These are phyloP conservation scores for Nitzschia putrida DNA, from an alignment of 108 stramenopile species.

Conservation along the genomic window DNA sequence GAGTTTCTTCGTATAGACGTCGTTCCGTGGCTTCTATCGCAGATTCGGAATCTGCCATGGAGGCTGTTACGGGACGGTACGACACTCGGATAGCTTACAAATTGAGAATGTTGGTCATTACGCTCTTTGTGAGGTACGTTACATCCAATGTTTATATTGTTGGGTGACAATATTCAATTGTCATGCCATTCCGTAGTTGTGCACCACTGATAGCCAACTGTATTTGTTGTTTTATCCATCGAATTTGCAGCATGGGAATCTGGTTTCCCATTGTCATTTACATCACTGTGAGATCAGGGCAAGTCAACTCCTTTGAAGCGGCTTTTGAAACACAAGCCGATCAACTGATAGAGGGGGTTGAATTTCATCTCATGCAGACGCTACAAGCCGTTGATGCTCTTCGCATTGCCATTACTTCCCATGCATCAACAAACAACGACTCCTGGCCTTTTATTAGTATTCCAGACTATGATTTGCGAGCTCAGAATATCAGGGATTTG, in stretches of 20 bases:
- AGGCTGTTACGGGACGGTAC: constrained; percentile 5
- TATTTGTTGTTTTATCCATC: too few species aligned
- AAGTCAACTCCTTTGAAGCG: constrained; percentile 15
- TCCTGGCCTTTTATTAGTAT: constrained; percentile 28
- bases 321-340: not conserved
- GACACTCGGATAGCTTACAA: constrained; percentile 13
- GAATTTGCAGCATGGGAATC: constrained; percentile 7
- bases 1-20: constrained; percentile 6
- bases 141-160: too few species aligned
- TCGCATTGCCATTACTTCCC: constrained; percentile 20
- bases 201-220: too few species aligned
- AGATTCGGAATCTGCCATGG: constrained; percentile 2
- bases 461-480: constrained; percentile 15
- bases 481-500: constrained; percentile 15
- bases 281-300: not conserved
- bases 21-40: not conserved
- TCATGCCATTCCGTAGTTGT: too few species aligned
- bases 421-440: constrained; percentile 1
- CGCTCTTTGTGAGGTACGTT: constrained; percentile 5
- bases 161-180: too few species aligned
- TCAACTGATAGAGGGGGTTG: constrained; percentile 3
- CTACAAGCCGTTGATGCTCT: constrained; percentile 16
- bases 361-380: constrained; percentile 1
- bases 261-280: constrained; percentile 19
- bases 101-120: constrained; percentile 11